These are phyloP conservation scores for Xylaria sp. DNA, from an alignment of 2,329 filamentous ascomycete species.

Conservation along the genomic window DNA sequence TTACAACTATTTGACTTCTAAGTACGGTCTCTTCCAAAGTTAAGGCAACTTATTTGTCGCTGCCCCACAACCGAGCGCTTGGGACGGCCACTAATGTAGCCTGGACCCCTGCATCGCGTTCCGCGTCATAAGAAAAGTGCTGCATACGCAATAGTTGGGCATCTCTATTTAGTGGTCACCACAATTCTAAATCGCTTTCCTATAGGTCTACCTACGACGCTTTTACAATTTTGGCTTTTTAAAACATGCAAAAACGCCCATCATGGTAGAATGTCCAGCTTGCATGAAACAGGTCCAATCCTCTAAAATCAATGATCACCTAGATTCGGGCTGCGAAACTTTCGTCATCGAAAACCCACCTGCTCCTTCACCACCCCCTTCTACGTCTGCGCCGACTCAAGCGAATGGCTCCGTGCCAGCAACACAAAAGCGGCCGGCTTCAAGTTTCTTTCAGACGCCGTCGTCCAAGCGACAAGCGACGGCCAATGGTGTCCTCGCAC, in stretches of 20 bases:
- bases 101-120: constrained; percentile 32
- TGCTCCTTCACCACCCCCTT: constrained; percentile 48
- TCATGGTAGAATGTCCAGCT: constrained; percentile 79
- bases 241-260: constrained; percentile 22
- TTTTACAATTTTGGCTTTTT: constrained; percentile 1
- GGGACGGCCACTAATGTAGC: constrained; percentile 24
- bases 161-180: not conserved
- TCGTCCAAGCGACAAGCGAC: constrained; percentile 64
- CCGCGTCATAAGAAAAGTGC: constrained; percentile 25
- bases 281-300: constrained; percentile 79
- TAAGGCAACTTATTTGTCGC: not conserved
- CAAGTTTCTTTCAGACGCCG: constrained; percentile 71
- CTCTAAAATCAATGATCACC: constrained; percentile 84
- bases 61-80: constrained; percentile 12
- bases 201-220: constrained; percentile 2
- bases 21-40: too few species aligned
- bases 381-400: constrained; percentile 51
- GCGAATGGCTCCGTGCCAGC: constrained; percentile 50
- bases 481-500: constrained; percentile 48
- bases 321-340: constrained; percentile 82
- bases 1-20: too few species aligned
- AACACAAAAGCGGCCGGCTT: constrained; percentile 64
- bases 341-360: constrained; percentile 67
- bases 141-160: not conserved
- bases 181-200: not conserved